Percentiles rank a stretch among this genome's conserved stretches.
phyloP scores from a whole-genome alignment of 139 green algal genomes.

The Klebsormidium nitens region DNA sequence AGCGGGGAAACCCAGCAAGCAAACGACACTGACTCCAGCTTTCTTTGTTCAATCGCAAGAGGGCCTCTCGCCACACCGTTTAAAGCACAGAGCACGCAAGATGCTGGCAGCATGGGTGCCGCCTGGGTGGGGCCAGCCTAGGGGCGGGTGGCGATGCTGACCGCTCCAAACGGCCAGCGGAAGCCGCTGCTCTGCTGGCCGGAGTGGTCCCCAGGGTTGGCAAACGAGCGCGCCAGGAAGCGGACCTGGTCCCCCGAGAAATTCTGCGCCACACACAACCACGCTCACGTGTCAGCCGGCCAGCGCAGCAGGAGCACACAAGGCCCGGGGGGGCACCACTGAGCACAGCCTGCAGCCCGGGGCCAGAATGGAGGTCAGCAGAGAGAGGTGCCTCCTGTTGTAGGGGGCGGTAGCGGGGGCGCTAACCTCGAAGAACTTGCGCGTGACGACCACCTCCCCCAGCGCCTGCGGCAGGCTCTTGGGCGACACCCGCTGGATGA shows the following conservation, averaged over 20 bases:
- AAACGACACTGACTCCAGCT: too few relatives aligned
- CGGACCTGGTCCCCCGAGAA: conserved; percentile 92
- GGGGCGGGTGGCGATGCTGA: too few relatives aligned
- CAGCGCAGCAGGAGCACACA: too few relatives aligned
- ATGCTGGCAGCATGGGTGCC: neutral
- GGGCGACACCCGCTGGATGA: conserved; percentile 85
- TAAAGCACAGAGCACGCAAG: neutral
- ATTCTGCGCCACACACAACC: too few relatives aligned
- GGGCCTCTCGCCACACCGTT: neutral
- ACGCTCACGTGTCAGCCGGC: too few relatives aligned
- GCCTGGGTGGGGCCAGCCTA: neutral
- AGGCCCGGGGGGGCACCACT: too few relatives aligned
- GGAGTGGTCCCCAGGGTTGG: conserved; percentile 76
- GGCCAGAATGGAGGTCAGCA: too few relatives aligned
- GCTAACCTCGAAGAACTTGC: conserved; percentile 91
- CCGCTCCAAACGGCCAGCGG: conserved; percentile 75
- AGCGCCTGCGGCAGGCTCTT: conserved; percentile 77
- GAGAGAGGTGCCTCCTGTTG: too few relatives aligned
- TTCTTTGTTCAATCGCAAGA: too few relatives aligned
- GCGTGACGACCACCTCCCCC: conserved; percentile 79
- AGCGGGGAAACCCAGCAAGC: too few relatives aligned
- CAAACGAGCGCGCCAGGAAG: conserved; percentile 82
- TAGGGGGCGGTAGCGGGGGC: too few relatives aligned
- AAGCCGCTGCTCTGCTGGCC: conserved; percentile 77
- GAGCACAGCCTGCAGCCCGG: too few relatives aligned